A percentile compares a stretch with the other conserved stretches of the same genome.
Evolutionary conservation across 2,329 filamentous ascomycete species (phyloP).

Genomic region (Nemania sp.): DNA sequence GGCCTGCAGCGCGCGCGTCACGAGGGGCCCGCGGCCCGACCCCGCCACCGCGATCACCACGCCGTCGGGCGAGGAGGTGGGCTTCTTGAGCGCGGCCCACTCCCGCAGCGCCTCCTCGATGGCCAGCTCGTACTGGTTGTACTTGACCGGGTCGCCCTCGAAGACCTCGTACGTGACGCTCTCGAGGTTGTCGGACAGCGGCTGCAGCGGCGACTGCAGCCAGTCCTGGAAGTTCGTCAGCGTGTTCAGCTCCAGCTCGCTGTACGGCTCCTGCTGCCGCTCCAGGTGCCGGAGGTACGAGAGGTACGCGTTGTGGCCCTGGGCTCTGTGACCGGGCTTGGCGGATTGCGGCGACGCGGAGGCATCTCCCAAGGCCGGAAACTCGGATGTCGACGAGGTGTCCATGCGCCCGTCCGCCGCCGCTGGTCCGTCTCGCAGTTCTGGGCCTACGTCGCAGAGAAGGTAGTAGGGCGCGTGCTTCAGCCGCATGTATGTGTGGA

Average conservation of each 20-base stretch:
- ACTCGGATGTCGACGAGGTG: constrained; percentile 54
- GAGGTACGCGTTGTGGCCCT: constrained; percentile 56
- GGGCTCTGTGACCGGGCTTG: constrained; percentile 50
- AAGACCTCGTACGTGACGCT: constrained; percentile 98
- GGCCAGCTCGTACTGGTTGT: constrained; percentile 90
- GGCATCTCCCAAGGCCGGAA: constrained; percentile 72
- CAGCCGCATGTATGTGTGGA: constrained; percentile 66
- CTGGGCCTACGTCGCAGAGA: constrained; percentile 64
- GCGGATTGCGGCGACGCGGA: constrained; percentile 48
- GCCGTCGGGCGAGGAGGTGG: constrained; percentile 71
- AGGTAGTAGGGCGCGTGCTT: constrained; percentile 67
- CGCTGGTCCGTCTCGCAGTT: constrained; percentile 43
- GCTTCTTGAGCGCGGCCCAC: constrained; percentile 73
- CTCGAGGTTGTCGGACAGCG: constrained; percentile 93
- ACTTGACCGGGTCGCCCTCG: constrained; percentile 97
- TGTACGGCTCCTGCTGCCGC: constrained; percentile 71
- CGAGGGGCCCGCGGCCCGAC: constrained; percentile 88
- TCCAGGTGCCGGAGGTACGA: constrained; percentile 86
- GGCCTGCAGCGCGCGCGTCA: constrained; percentile 83
- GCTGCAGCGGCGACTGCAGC: constrained; percentile 91
- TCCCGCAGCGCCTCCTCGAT: constrained; percentile 80
- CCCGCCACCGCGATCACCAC: constrained; percentile 92
- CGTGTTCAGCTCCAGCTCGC: constrained; percentile 55
- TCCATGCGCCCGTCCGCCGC: constrained; percentile 40
- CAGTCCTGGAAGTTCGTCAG: constrained; percentile 80